Conservation (phyloP, 2,329 filamentous ascomycete genomes). For the Aspergillus pseudoglaucus region DNA sequence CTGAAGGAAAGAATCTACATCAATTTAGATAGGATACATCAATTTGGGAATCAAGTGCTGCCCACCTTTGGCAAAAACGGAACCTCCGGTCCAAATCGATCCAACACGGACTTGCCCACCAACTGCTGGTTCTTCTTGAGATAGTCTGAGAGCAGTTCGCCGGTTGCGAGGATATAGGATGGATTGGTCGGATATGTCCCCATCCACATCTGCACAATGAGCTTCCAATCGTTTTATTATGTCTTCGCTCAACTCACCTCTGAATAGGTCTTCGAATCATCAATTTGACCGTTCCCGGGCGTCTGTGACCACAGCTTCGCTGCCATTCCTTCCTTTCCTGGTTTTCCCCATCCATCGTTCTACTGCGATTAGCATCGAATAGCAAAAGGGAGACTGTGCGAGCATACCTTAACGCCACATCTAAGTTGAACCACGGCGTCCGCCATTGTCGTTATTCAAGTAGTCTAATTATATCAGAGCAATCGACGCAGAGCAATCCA, state of each 20-base stretch:
- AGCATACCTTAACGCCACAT: slow-evolving; percentile 46
- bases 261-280: slow-evolving; percentile 58
- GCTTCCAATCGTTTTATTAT: not conserved
- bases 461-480: not conserved
- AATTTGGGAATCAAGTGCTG: not conserved
- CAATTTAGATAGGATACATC: not conserved
- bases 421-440: slow-evolving; percentile 49
- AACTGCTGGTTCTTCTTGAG: slow-evolving; percentile 58
- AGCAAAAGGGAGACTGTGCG: not conserved
- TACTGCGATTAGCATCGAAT: slow-evolving; percentile 18
- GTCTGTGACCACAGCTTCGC: slow-evolving; percentile 61
- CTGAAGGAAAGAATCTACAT: slow-evolving; percentile 62
- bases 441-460: slow-evolving; percentile 31
- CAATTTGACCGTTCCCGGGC: slow-evolving; percentile 56
- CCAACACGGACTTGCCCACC: slow-evolving; percentile 55
- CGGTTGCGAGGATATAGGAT: slow-evolving; percentile 56
- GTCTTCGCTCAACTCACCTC: slow-evolving; percentile 38
- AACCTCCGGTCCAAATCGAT: slow-evolving; percentile 59
- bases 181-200: slow-evolving; percentile 68
- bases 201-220: slow-evolving; percentile 56
- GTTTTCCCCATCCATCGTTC: slow-evolving; percentile 66
- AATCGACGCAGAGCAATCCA: too few species aligned
- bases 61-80: slow-evolving; percentile 65
- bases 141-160: slow-evolving; percentile 58
- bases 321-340: slow-evolving; percentile 59